A percentile compares a stretch with the other conserved stretches of the same genome.
Evolutionary conservation across 306 rosid species (phyloP).

Genomic region (Rosa persica): DNA sequence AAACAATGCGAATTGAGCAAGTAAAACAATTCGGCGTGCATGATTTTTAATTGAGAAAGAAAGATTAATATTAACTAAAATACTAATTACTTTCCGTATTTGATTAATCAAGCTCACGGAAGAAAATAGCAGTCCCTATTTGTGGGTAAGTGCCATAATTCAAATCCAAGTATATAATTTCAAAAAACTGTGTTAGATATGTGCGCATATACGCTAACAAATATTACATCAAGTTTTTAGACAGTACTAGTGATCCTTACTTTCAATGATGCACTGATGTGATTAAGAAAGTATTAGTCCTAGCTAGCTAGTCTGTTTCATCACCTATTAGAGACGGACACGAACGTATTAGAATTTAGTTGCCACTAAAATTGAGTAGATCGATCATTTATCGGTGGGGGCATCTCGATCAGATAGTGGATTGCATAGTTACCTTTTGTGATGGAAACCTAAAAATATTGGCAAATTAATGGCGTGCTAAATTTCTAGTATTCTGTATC

Average conservation of each 20-base stretch:
- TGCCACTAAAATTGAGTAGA: not conserved
- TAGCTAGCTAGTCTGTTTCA: not conserved
- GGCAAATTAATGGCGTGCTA: not conserved
- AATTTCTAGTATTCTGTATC: not conserved
- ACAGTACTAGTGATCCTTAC: not conserved
- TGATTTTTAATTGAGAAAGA: no score
- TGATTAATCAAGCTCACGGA: not conserved
- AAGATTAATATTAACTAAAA: no score
- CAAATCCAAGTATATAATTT: not conserved
- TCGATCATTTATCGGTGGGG: not conserved
- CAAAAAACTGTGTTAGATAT: no score
- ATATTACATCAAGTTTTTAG: not conserved
- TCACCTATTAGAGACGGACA: not conserved
- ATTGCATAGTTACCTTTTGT: not conserved
- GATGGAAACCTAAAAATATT: not conserved
- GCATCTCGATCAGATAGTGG: constrained; percentile 1
- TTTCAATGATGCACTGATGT: not conserved
- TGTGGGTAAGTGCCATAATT: not conserved
- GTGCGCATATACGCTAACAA: not conserved
- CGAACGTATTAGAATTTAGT: not conserved
- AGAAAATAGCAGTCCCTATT: not conserved
- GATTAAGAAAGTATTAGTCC: not conserved
- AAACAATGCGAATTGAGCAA: not conserved
- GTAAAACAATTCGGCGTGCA: not conserved
- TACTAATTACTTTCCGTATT: no score